These are phyloP conservation scores for Dothideomycetes sp. DNA, from an alignment of 2,329 filamentous ascomycete genomes.

Conservation along the genomic window DNA sequence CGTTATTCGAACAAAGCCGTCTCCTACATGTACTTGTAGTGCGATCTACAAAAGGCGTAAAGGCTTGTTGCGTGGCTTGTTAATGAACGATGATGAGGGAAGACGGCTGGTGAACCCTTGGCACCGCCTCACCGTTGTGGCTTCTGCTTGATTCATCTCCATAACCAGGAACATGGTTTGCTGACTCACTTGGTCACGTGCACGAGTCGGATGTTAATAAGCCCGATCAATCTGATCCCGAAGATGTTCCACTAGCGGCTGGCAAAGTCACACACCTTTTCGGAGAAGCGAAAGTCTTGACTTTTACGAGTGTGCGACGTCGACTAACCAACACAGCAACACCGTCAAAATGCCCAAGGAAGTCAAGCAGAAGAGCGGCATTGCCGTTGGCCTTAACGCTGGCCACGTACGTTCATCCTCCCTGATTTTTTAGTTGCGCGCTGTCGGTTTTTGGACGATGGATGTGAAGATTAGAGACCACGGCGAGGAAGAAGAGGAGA, in stretches of 20 bases:
- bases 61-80: background rate
- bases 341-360: slow-evolving; percentile 38
- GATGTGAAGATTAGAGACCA: slow-evolving; percentile 13
- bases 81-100: too few relatives aligned
- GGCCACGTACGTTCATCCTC: slow-evolving; percentile 49
- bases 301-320: slow-evolving; percentile 4
- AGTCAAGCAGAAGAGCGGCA: slow-evolving; percentile 42
- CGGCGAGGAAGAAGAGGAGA: background rate
- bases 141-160: too few relatives aligned
- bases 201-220: too few relatives aligned
- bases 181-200: background rate
- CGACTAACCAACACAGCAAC: slow-evolving; percentile 10
- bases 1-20: too few relatives aligned
- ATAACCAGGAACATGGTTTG: too few relatives aligned
- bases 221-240: background rate
- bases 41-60: background rate
- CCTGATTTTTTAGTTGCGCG: slow-evolving; percentile 5
- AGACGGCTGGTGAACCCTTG: too few relatives aligned
- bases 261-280: background rate
- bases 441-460: slow-evolving; percentile 12
- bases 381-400: slow-evolving; percentile 52
- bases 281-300: background rate
- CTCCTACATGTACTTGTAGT: too few relatives aligned
- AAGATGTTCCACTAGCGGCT: background rate
- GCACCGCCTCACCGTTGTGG: too few relatives aligned